A percentile compares a stretch with the other conserved stretches of the same genome.
phyloP scores from a whole-genome alignment of 2,329 filamentous ascomycete species.

The Thermochaetoides dissita region DNA sequence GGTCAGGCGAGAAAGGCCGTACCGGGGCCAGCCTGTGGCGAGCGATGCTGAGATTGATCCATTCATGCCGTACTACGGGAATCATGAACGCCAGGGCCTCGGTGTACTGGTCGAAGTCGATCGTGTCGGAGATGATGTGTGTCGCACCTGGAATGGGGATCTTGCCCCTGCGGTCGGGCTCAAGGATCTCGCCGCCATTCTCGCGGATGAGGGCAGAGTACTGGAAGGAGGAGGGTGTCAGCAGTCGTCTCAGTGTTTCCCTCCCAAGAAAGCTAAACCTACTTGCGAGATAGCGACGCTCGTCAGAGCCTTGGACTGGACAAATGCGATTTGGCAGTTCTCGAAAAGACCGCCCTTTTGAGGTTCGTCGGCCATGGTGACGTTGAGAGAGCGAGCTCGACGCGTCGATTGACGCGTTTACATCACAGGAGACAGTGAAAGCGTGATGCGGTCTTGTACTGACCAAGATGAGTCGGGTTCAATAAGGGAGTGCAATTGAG shows the following conservation, averaged over 20 bases:
- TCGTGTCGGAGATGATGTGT: slow-evolving; percentile 54
- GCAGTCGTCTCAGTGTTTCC: too few species aligned
- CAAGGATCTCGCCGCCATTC: slow-evolving; percentile 35
- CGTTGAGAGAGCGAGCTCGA: slow-evolving; percentile 1
- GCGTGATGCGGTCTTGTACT: not conserved
- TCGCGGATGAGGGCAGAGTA: slow-evolving; percentile 22
- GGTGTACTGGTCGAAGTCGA: slow-evolving; percentile 82
- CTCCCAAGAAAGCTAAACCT: not conserved
- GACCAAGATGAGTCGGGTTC: not conserved
- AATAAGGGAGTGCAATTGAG: not conserved
- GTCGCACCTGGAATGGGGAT: slow-evolving; percentile 35
- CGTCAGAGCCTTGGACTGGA: slow-evolving; percentile 15
- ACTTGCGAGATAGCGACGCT: slow-evolving; percentile 12
- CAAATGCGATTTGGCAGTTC: slow-evolving; percentile 14
- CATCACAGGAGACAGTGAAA: slow-evolving; percentile 4
- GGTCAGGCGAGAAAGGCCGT: slow-evolving; percentile 79
- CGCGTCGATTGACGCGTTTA: slow-evolving; percentile 8
- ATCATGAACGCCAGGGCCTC: slow-evolving; percentile 63
- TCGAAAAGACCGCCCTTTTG: slow-evolving; percentile 10
- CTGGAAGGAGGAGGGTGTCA: slow-evolving; percentile 1
- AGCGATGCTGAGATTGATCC: slow-evolving; percentile 59
- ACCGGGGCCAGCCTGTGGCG: slow-evolving; percentile 62
- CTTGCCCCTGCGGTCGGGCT: slow-evolving; percentile 33
- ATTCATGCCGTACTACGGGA: slow-evolving; percentile 68
- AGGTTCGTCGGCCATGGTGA: slow-evolving; percentile 11